A percentile compares a stretch with the other conserved stretches of the same genome.
phyloP scores from a whole-genome alignment of 2,329 filamentous ascomycete species.

The Cylindrodendrum hubeiense region DNA sequence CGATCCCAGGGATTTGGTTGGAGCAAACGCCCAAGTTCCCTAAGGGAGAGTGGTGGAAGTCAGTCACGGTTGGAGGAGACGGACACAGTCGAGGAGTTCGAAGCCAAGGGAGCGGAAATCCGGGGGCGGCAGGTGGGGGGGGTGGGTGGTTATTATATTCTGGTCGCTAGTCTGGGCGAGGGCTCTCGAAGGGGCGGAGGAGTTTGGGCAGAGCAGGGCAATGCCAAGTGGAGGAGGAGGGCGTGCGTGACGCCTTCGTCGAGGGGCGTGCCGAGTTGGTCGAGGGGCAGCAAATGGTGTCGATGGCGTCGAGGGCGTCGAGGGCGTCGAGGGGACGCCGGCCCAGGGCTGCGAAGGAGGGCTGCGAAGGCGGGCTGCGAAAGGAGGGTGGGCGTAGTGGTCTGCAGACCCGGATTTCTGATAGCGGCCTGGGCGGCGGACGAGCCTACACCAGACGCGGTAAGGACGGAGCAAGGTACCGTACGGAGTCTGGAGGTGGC shows the following conservation, averaged over 20 bases:
- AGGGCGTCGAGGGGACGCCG: slow-evolving; percentile 30
- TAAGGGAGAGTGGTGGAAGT: slow-evolving; percentile 26
- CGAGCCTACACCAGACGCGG: slow-evolving; percentile 33
- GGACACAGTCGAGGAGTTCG: slow-evolving; percentile 38
- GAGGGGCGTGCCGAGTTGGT: slow-evolving; percentile 21
- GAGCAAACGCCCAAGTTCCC: slow-evolving; percentile 35
- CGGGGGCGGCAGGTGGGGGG: slow-evolving; percentile 47
- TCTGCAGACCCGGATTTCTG: slow-evolving; percentile 37
- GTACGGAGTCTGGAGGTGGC: slow-evolving; percentile 39
- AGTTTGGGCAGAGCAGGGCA: slow-evolving; percentile 38
- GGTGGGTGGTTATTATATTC: slow-evolving; percentile 49
- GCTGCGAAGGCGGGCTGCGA: too few species aligned
- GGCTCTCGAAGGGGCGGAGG: slow-evolving; percentile 37
- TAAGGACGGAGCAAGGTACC: slow-evolving; percentile 27
- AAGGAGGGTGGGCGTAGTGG: slow-evolving; percentile 37
- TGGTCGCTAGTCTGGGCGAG: slow-evolving; percentile 36
- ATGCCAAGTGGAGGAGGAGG: slow-evolving; percentile 37
- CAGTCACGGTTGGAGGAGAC: slow-evolving; percentile 28
- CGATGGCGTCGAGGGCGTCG: slow-evolving; percentile 36
- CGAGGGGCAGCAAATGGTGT: slow-evolving; percentile 33
- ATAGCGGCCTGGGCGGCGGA: slow-evolving; percentile 29
- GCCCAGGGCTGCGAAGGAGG: slow-evolving; percentile 15
- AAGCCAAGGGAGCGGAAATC: slow-evolving; percentile 47
- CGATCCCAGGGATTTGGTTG: slow-evolving; percentile 35
- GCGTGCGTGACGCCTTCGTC: slow-evolving; percentile 29